Evolutionary conservation across 2,329 filamentous ascomycete genomes (phyloP).

Genomic region (Talaromyces albobiverticillius): DNA sequence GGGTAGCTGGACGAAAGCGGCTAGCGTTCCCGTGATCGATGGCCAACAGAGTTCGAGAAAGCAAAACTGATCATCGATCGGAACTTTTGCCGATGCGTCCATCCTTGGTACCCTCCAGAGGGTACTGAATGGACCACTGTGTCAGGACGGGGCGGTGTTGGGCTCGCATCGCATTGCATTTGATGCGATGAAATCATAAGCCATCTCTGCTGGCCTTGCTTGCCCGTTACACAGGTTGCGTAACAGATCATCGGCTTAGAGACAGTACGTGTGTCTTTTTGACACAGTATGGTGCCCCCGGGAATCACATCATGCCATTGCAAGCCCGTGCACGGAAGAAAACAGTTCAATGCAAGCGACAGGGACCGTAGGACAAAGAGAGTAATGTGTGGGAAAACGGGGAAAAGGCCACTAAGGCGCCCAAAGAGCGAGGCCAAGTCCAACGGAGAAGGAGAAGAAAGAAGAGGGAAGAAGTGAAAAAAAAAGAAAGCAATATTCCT

Average conservation of each 20-base stretch:
- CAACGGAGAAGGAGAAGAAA: neutral
- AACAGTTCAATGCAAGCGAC: neutral
- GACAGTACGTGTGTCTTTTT: neutral
- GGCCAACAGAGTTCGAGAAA: neutral
- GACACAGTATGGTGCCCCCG: too few species aligned
- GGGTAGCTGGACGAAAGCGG: slow-evolving; percentile 21
- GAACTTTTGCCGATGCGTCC: slow-evolving; percentile 10
- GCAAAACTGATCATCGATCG: slow-evolving; percentile 11
- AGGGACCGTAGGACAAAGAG: neutral
- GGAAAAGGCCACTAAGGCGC: neutral
- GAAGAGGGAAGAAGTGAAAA: neutral
- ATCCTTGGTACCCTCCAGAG: too few species aligned
- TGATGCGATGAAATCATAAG: neutral
- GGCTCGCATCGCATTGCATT: neutral
- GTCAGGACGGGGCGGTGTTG: too few species aligned
- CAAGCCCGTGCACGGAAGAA: too few species aligned
- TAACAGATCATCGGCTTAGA: neutral
- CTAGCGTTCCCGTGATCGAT: slow-evolving; percentile 30
- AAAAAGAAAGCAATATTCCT: slow-evolving; percentile 12
- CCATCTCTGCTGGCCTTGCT: neutral
- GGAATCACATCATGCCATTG: too few species aligned
- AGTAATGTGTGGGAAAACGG: slow-evolving; percentile 9
- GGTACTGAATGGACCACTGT: too few species aligned
- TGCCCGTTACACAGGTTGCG: slow-evolving; percentile 2
- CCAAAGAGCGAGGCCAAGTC: neutral